Evolutionary conservation across 31 red algal genomes (phyloP).

Genomic region (Asparagopsis taxiformis): DNA sequence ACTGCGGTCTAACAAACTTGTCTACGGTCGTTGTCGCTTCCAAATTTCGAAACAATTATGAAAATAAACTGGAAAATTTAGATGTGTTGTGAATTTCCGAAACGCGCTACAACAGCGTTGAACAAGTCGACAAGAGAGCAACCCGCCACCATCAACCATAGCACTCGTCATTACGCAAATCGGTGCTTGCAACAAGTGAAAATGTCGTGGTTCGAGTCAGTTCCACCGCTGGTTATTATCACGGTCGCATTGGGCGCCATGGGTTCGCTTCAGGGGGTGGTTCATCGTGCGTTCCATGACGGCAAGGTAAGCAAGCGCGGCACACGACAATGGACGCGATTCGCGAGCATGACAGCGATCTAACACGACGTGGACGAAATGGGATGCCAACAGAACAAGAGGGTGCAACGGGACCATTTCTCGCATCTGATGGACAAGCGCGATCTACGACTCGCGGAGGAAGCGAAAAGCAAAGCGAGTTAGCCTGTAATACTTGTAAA

Average conservation of each 20-base stretch:
- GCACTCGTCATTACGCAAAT: background rate
- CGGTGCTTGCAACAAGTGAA: background rate
- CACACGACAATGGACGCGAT: background rate
- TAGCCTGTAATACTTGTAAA: background rate
- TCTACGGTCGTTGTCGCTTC: too few relatives aligned
- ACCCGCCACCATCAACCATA: background rate
- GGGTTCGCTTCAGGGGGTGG: conserved; percentile 55
- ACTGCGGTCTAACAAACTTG: too few relatives aligned
- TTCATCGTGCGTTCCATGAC: conserved; percentile 54
- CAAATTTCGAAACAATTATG: too few relatives aligned
- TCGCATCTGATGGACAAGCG: conserved; percentile 53
- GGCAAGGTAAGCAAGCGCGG: conserved; percentile 44
- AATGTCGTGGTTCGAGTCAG: conserved; percentile 74
- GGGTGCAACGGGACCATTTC: conserved; percentile 62
- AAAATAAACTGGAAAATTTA: too few relatives aligned
- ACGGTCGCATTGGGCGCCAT: conserved; percentile 51
- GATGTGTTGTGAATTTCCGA: too few relatives aligned
- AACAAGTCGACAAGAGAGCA: conserved; percentile 2
- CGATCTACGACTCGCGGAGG: conserved; percentile 40
- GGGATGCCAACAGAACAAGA: conserved; percentile 29
- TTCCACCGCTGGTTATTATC: conserved; percentile 74
- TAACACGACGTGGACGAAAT: background rate
- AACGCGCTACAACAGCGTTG: too few relatives aligned
- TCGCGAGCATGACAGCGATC: background rate
- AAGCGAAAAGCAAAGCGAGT: conserved; percentile 11